A percentile compares a stretch with the other conserved stretches of the same genome.
phyloP scores from a whole-genome alignment of 225 moss, liverwort and hornwort genomes.

The Marchantia paleacea region DNA sequence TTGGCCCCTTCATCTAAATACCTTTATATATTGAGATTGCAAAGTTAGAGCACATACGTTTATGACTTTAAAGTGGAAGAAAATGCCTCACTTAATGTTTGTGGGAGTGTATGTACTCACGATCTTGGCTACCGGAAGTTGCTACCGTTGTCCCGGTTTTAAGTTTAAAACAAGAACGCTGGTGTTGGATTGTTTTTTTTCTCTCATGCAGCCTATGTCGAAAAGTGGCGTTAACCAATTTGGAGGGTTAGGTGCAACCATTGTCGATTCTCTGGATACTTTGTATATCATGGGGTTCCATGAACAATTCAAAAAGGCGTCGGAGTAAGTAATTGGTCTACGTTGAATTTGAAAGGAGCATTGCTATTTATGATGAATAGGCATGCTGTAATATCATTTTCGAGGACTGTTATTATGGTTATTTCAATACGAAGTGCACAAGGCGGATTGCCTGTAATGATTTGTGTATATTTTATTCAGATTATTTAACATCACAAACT shows the following conservation, averaged over 20 bases:
- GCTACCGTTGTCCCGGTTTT: background rate
- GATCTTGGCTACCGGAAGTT: background rate
- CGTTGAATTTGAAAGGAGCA: background rate
- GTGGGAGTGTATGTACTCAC: too few species aligned
- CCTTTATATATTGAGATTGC: too few species aligned
- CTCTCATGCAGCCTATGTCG: constrained; percentile 53
- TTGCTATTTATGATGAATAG: too few species aligned
- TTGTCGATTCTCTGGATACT: constrained; percentile 91
- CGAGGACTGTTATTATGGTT: too few species aligned
- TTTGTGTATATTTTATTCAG: background rate
- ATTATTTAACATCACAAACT: background rate
- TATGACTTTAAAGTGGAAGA: too few species aligned
- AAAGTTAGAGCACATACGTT: too few species aligned
- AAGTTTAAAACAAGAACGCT: too few species aligned
- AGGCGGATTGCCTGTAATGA: background rate
- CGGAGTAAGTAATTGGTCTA: constrained; percentile 53
- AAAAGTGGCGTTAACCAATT: constrained; percentile 67
- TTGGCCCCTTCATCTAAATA: too few species aligned
- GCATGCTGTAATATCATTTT: too few species aligned
- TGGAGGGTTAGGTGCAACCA: constrained; percentile 89
- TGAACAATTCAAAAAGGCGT: constrained; percentile 78
- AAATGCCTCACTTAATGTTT: too few species aligned
- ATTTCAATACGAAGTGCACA: background rate
- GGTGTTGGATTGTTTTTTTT: background rate
- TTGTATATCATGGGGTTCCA: constrained; percentile 87